Base-by-base conservation (phyloP, 176 grass and related monocot genomes). In the Zizania latifolia region DNA sequence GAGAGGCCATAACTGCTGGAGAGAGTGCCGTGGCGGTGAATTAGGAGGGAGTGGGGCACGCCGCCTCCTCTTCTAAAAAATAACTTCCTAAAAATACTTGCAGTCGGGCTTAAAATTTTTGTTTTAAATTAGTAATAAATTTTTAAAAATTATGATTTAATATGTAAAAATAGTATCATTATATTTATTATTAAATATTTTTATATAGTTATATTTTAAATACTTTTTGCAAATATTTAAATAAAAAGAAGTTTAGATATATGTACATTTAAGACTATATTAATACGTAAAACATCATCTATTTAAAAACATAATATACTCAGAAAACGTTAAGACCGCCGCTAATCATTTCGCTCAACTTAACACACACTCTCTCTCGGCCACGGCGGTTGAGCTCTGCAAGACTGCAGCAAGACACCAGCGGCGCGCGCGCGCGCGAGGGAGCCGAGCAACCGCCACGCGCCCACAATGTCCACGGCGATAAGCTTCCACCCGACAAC, bases 11-110 rank as follows among this genome's bases (percentile, higher is more conserved):
- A 76, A 64, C 82, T 33, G 82, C 43, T 32, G 65, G 65, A 78
- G 82, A 54, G 74, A 59, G 37, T 62, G 63, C 44, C 10, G 19
- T 84, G 82, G 75, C 75, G 59, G 82, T 72, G 72, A 78, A 72
- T 27, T 12, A 44, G 82, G 75, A 36, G 36, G 1, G 75, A 56
- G 75, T 79, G 74, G 68, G 76, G 55, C 13, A 7, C 71, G 71
- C 58, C 44, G 64, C 43, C 73, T 64, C 68, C 59, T 4, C 27
- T 0, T 46, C 24, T 19, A 4, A 17, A 8, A 68, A n/a, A n/a
- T n/a, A n/a, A n/a, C n/a, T n/a, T n/a, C n/a, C n/a, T n/a, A n/a
- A n/a, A n/a, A n/a, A n/a, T n/a, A n/a, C n/a, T n/a, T n/a, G n/a
- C n/a, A n/a, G n/a, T n/a, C n/a, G n/a, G n/a, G n/a, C n/a, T n/a